Evolutionary conservation across 768 basidiomycete species (phyloP).

Genomic region (Leccinellum albellum): DNA sequence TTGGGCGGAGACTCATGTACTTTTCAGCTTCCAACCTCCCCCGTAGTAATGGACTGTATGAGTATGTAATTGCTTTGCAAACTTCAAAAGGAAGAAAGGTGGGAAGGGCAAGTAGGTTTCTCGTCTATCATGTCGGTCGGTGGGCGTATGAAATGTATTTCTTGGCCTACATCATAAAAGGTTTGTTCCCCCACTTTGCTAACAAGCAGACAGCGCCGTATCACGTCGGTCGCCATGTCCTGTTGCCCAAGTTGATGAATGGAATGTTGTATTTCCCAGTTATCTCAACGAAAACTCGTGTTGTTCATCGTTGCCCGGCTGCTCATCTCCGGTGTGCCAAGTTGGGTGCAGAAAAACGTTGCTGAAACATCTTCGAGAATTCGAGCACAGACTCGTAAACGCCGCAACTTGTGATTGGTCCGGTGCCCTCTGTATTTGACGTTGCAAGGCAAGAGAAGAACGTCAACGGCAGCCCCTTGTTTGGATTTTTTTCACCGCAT

Average conservation of each 20-base stretch:
- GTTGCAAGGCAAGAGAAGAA: conserved; percentile 25
- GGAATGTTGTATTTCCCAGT: conserved; percentile 17
- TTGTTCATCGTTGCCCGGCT: conserved; percentile 10
- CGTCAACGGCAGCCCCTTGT: conserved; percentile 23
- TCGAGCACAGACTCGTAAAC: conserved; percentile 22
- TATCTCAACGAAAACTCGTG: conserved; percentile 16
- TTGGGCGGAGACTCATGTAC: conserved; percentile 2
- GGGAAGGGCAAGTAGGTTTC: conserved; percentile 26
- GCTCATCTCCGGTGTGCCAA: conserved; percentile 27
- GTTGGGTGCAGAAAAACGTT: conserved; percentile 17
- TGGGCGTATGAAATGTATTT: conserved; percentile 26
- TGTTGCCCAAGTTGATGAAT: conserved; percentile 20
- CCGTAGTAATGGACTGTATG: conserved; percentile 33
- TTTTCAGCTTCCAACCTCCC: conserved; percentile 45
- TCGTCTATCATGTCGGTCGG: conserved; percentile 19
- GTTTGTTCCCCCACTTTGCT: conserved; percentile 28
- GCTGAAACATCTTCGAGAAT: conserved; percentile 32
- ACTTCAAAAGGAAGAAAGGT: conserved; percentile 16
- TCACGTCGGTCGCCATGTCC: conserved; percentile 18
- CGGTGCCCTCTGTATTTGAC: conserved; percentile 25
- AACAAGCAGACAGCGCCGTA: conserved; percentile 21
- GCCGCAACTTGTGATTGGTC: conserved; percentile 27
- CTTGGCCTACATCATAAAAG: conserved; percentile 17
- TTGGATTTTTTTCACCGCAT: conserved; percentile 22
- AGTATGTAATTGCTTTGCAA: conserved; percentile 10